A percentile compares a stretch with the other conserved stretches of the same genome.
phyloP scores from a whole-genome alignment of 225 moss, liverwort and hornwort genomes.

The Lunularia cruciata region DNA sequence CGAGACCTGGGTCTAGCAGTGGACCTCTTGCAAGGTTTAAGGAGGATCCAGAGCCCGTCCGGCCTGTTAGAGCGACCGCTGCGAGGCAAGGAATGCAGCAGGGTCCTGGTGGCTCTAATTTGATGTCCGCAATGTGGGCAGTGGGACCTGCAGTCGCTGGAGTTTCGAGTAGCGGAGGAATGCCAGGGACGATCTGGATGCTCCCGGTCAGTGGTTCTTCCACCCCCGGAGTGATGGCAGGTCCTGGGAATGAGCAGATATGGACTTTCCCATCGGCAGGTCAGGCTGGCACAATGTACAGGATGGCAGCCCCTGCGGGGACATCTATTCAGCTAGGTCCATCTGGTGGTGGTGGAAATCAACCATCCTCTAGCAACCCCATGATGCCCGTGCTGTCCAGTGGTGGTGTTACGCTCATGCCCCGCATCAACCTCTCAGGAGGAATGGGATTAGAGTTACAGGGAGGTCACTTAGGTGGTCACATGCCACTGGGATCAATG shows the following conservation, averaged over 20 bases:
- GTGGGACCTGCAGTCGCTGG: constrained; percentile 90
- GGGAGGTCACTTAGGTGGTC: constrained; percentile 78
- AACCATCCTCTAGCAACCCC: constrained; percentile 73
- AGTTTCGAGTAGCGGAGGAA: constrained; percentile 79
- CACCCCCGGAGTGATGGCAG: constrained; percentile 88
- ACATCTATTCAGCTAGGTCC: constrained; percentile 94
- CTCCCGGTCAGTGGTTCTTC: constrained; percentile 83
- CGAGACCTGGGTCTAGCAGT: constrained; percentile 42
- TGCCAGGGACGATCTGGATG: constrained; percentile 99
- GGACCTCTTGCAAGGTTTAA: constrained; percentile 73
- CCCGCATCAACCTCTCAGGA: constrained; percentile 83
- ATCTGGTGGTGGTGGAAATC: constrained; percentile 61
- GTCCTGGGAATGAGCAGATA: constrained; percentile 85
- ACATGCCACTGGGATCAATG: constrained; percentile 95
- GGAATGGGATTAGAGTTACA: constrained; percentile 97
- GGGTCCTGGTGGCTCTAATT: constrained; percentile 55
- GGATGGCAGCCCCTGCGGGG: constrained; percentile 85
- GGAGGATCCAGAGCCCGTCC: constrained; percentile 83
- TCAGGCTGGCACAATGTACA: constrained; percentile 67
- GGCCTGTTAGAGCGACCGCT: constrained; percentile 75
- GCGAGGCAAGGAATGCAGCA: constrained; percentile 79
- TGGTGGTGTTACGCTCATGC: constrained; percentile 89
- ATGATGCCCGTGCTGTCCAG: constrained; percentile 92
- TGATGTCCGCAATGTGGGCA: constrained; percentile 95
- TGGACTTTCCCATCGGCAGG: constrained; percentile 93